phyloP scores from a whole-genome alignment of 768 basidiomycete species.

The Roridomyces roridus region DNA sequence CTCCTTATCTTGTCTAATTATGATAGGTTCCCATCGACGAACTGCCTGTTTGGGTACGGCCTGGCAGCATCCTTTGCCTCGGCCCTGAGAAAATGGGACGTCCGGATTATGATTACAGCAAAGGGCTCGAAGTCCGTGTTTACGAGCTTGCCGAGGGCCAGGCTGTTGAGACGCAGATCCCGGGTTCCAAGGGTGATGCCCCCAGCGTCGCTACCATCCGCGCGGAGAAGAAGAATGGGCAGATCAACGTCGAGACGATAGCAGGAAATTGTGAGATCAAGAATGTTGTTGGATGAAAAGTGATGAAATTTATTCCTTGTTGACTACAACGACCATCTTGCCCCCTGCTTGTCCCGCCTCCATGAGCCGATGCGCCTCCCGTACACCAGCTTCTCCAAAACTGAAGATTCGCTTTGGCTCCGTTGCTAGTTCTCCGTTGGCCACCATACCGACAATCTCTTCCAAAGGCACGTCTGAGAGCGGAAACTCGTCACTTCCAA shows the following conservation, averaged over 20 bases:
- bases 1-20: not conserved
- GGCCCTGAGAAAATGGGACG: constrained; percentile 56
- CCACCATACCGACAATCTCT: constrained; percentile 13
- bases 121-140: constrained; percentile 54
- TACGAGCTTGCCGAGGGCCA: constrained; percentile 59
- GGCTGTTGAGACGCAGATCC: constrained; percentile 44
- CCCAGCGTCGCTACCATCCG: constrained; percentile 46
- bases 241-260: constrained; percentile 36
- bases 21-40: constrained; percentile 62
- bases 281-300: not conserved
- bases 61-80: constrained; percentile 61
- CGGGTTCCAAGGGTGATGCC: constrained; percentile 46
- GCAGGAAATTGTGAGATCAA: constrained; percentile 25
- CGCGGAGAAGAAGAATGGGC: constrained; percentile 37
- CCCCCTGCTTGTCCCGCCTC: constrained; percentile 24
- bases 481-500: constrained; percentile 27
- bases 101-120: constrained; percentile 67
- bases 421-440: constrained; percentile 21
- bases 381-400: constrained; percentile 19
- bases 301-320: not conserved
- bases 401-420: constrained; percentile 23
- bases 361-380: constrained; percentile 26
- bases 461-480: constrained; percentile 26
- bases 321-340: constrained; percentile 2
- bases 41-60: constrained; percentile 72